Evolutionary conservation across 805 yeast species (phyloP), one percentile per base, ranked within the genome.

Genomic region (Kregervanrija fluxuum): DNA sequence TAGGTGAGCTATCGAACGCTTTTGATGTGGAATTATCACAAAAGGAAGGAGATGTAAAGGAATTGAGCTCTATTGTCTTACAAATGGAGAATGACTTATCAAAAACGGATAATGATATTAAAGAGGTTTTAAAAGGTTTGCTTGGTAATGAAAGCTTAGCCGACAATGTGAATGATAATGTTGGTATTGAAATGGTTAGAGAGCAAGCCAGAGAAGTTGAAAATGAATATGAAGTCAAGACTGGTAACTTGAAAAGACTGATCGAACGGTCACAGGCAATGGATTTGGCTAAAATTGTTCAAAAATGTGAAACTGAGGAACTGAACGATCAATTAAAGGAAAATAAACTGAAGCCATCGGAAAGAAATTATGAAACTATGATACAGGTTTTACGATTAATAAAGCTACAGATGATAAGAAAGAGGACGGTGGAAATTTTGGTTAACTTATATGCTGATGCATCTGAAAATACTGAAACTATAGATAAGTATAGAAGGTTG

Each of bases 401-500:
- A 2, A 60, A 68, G 38, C 59, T 79, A 33, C 91, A 84, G 59
- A 53, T 76, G 13, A 63, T 71, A 37, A 66, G 89, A 50, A 67
- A 70, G 43, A 69, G 71, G 42, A 73, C 86, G 12, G 74, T 81
- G 8, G 69, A 73, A 54, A 73, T 75, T 28, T 62, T 72, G 13
- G 61, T 63, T 16, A 50, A 53, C 35, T 43, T 62, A 17, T 55
- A 54, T 40, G 63, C 70, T 0, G 63, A 60, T 44, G 60, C 74
- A 46, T 61, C 78, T 64, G 48, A 67, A 14, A 60, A 74, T 49
- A 78, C 74, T 44, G 66, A 69, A 17, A 78, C 74, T 52, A 80
- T 83, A 65, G 77, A 76, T 54, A 80, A 80, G 53, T 85, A 82
- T 65, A 67, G 87, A 50, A 73, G 80, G 52, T 70, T 84, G 58